Base-by-base conservation (phyloP, 169 alveolate species). In the Plasmodium blacklocki region DNA sequence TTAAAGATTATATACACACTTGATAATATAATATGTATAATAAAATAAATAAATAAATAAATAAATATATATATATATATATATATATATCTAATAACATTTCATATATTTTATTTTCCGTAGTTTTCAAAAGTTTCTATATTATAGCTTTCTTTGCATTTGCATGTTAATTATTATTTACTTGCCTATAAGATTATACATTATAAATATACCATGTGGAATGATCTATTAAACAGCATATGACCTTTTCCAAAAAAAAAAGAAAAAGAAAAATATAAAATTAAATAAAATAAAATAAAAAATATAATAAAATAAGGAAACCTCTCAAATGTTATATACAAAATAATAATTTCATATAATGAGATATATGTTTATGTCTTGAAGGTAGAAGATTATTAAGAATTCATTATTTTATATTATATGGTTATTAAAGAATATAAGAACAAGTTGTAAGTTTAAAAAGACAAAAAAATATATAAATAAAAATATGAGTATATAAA, bases 71-170 rank as follows among this genome's bases (percentile, higher is more conserved):
- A 43, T 29, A 58, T 11, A 58, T 14, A 74, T 21, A 9, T 21
- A 3, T n/a, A 15, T 54, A 54, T 54, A 54, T 21, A 54, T 54
- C 0, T 54, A n/a, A 7, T 54, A n/a, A 12, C 15, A 45, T 68
- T 47, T 15, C 29, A 26, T 50, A 23, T 21, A 6, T 29, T 32
- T 50, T 47, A 23, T 60, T 72, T 47, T 21, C 39, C 29, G 4
- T 54, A 83, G 91, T 32, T 83, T 83, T 63, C 91, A 83, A 29
- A 49, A 45, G 60, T 68, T 73, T 23, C 73, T 83, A 29, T 60
- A 83, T 50, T 83, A 83, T 29, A 60, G 91, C 52, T 83, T 83
- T 49, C 59, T 74, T n/a, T 67, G 59, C 9, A 67, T 83, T 54
- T 83, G 91, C 19, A 52, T 52, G 12, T 19, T 83, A 52, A 83